phyloP scores from a whole-genome alignment of 2,329 filamentous ascomycete species.

The Calonectria multiphialidica region DNA sequence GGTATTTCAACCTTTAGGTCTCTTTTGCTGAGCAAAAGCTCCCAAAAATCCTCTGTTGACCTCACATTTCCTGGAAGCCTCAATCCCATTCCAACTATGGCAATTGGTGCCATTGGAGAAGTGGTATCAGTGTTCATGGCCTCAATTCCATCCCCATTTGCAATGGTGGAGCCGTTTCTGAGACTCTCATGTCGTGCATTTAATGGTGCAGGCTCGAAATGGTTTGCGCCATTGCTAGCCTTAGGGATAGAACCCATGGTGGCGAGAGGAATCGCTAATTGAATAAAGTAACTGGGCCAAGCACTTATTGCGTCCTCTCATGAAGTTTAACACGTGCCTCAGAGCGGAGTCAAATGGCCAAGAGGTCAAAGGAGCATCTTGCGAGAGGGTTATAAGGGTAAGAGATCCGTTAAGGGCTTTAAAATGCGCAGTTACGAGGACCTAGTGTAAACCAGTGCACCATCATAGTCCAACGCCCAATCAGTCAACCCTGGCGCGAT shows the following conservation, averaged over 20 bases:
- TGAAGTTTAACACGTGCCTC: no score
- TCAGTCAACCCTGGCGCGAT: no score
- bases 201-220: not conserved
- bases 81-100: not conserved
- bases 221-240: not conserved
- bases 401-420: no score
- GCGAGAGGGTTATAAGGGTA: no score
- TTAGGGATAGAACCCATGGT: not conserved
- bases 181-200: no score
- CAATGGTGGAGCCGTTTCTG: not conserved
- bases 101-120: not conserved
- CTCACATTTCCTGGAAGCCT: not conserved
- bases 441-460: no score
- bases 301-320: no score
- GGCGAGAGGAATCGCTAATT: not conserved
- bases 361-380: no score
- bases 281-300: no score
- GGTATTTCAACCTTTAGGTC: constrained; percentile 23
- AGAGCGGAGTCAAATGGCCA: no score
- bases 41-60: not conserved
- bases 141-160: not conserved
- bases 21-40: not conserved
- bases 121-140: not conserved
- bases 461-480: no score
- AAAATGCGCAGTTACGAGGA: no score